Conservation (phyloP, 768 basidiomycete species). For the Rickenella mellea region DNA sequence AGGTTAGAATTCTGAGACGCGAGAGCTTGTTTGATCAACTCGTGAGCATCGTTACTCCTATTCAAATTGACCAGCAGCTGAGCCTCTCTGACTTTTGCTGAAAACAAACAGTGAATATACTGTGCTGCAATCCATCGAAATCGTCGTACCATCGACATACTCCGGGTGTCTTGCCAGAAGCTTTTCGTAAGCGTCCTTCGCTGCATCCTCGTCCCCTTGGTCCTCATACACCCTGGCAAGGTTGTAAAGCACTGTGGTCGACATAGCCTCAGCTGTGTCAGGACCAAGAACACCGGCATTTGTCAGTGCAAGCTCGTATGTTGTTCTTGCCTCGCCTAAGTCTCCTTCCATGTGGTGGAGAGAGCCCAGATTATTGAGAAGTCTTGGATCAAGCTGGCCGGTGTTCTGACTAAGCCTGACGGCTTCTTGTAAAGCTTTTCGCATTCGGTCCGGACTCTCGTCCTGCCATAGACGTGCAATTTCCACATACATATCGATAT, state of each 20-base stretch:
- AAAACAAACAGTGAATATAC: neutral
- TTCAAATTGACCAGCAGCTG: conserved; percentile 65
- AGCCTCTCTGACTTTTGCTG: conserved; percentile 90
- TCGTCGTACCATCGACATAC: conserved; percentile 79
- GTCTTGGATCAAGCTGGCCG: conserved; percentile 45
- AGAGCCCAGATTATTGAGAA: conserved; percentile 76
- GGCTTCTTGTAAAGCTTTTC: conserved; percentile 67
- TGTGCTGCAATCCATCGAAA: neutral
- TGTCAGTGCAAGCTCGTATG: conserved; percentile 71
- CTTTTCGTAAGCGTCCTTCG: conserved; percentile 82
- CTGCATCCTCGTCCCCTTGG: conserved; percentile 57
- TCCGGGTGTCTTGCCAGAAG: conserved; percentile 87
- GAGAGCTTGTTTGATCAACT: conserved; percentile 82
- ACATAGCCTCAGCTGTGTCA: conserved; percentile 54
- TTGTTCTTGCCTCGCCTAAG: conserved; percentile 40
- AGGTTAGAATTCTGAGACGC: conserved; percentile 68
- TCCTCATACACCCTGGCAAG: conserved; percentile 90
- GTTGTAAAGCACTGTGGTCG: conserved; percentile 84
- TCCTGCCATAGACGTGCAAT: conserved; percentile 85
- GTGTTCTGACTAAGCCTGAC: conserved; percentile 46
- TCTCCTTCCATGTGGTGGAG: conserved; percentile 64
- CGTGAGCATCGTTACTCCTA: conserved; percentile 74
- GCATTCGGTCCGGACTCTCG: conserved; percentile 65
- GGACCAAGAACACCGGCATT: conserved; percentile 36
- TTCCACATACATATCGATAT: conserved; percentile 85